A percentile compares a stretch with the other conserved stretches of the same genome.
Conservation (phyloP, 2,329 filamentous ascomycete species). For the Penicillium sp. region DNA sequence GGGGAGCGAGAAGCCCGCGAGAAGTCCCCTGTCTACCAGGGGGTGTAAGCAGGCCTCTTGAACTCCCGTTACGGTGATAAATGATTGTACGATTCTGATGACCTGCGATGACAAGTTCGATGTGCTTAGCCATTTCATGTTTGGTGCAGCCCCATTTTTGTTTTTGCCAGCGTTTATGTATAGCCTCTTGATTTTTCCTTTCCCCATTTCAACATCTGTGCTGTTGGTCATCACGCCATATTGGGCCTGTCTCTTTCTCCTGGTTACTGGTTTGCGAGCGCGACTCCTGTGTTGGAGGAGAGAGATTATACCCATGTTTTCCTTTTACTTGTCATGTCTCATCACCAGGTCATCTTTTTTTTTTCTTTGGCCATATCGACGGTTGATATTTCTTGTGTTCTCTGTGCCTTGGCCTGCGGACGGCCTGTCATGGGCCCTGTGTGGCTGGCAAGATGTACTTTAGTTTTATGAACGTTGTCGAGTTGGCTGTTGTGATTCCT, state of each 20-base stretch:
- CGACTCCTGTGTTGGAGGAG: constrained; percentile 20
- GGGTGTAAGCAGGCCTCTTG: not conserved
- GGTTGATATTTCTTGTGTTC: too few species aligned
- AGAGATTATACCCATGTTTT: constrained; percentile 26
- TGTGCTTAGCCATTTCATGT: constrained; percentile 8
- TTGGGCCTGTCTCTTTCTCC: constrained; percentile 14
- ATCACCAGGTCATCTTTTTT: constrained; percentile 20
- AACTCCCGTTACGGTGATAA: constrained; percentile 25
- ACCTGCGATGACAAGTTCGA: constrained; percentile 31
- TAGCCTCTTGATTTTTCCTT: constrained; percentile 4
- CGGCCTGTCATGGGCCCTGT: too few species aligned
- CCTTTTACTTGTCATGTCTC: constrained; percentile 22
- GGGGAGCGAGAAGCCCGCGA: constrained; percentile 5
- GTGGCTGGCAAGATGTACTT: too few species aligned
- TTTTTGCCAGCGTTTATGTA: constrained; percentile 6
- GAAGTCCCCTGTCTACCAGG: not conserved
- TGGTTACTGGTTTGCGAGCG: constrained; percentile 17
- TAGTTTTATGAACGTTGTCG: too few species aligned
- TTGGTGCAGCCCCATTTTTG: constrained; percentile 1
- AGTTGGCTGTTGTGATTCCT: too few species aligned
- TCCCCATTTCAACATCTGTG: constrained; percentile 1
- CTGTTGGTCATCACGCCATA: constrained; percentile 1
- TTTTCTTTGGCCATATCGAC: constrained; percentile 14
- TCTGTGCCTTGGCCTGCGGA: too few species aligned
- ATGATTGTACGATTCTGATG: constrained; percentile 39